These are phyloP conservation scores for Tricholoma flavovirens DNA, from an alignment of 768 basidiomycete species.

Conservation along the genomic window DNA sequence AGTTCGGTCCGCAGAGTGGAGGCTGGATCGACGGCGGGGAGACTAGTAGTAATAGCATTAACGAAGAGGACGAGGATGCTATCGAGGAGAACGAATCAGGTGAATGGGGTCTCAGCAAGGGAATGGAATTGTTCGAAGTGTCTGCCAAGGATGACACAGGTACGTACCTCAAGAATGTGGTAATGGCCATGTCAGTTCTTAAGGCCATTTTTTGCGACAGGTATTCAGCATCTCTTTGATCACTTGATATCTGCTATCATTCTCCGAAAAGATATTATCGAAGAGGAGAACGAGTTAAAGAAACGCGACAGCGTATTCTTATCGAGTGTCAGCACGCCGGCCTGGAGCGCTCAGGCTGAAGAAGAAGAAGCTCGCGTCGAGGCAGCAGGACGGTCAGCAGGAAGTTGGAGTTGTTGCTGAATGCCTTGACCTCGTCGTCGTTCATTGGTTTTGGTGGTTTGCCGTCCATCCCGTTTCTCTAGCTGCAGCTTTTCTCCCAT, in stretches of 20 bases:
- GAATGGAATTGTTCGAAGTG: constrained; percentile 87
- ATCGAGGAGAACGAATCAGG: constrained; percentile 66
- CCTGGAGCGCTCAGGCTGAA: constrained; percentile 77
- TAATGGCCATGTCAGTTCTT: constrained; percentile 6
- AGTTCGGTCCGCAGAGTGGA: constrained; percentile 37
- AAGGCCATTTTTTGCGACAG: constrained; percentile 31
- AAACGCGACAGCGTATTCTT: constrained; percentile 83
- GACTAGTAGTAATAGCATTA: constrained; percentile 38
- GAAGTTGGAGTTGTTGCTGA: constrained; percentile 71
- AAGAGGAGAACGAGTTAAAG: constrained; percentile 72
- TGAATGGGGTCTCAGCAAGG: constrained; percentile 76
- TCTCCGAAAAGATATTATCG: constrained; percentile 68
- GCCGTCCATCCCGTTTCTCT: constrained; percentile 23
- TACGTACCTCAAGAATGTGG: constrained; percentile 30
- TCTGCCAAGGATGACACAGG: constrained; percentile 86
- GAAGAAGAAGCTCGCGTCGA: constrained; percentile 68
- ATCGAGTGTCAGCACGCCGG: constrained; percentile 53
- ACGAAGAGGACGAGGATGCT: constrained; percentile 60
- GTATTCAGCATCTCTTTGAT: constrained; percentile 76
- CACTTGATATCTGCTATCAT: constrained; percentile 79
- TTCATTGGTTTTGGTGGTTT: constrained; percentile 5
- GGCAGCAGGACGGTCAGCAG: constrained; percentile 35
- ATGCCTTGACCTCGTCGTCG: constrained; percentile 14
- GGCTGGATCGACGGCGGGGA: constrained; percentile 2
- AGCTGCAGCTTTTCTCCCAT: constrained; percentile 6